phyloP scores from a whole-genome alignment of 73 alveolate species.

The Symbiodinium natans region DNA sequence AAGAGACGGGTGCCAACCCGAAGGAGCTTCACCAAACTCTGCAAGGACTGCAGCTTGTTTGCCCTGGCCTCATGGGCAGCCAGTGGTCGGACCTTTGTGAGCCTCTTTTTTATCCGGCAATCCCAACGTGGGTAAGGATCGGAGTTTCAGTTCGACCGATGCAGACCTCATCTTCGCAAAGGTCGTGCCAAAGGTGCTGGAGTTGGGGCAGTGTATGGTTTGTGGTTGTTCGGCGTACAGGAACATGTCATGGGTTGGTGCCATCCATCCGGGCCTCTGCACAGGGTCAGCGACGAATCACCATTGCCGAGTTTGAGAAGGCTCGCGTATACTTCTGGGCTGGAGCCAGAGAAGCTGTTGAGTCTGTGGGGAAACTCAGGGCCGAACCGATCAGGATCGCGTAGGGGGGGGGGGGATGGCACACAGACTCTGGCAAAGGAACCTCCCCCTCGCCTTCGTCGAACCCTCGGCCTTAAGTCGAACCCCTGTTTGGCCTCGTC shows the following conservation, averaged over 20 bases:
- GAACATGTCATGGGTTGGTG: background rate
- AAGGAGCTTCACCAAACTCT: conserved; percentile 86
- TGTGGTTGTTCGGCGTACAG: background rate
- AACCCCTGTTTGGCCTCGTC: no score
- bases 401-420: no score
- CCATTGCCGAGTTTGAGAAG: conserved; percentile 95
- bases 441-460: no score
- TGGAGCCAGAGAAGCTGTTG: conserved; percentile 73
- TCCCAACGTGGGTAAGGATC: conserved; percentile 87
- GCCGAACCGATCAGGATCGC: conserved; percentile 95
- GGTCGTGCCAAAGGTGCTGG: conserved; percentile 95
- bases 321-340: conserved; percentile 95
- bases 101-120: no score
- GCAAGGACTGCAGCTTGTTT: conserved; percentile 58
- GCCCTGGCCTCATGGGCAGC: background rate
- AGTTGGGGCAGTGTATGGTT: no score
- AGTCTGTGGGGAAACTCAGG: conserved; percentile 95
- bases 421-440: no score
- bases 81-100: no score
- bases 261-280: background rate
- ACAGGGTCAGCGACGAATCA: conserved; percentile 95
- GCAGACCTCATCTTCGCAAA: conserved; percentile 97
- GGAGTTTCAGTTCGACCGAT: conserved; percentile 96
- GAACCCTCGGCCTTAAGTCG: no score
- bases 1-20: background rate